phyloP scores from a whole-genome alignment of 805 yeast species.

The Metschnikowia vanudenii region DNA sequence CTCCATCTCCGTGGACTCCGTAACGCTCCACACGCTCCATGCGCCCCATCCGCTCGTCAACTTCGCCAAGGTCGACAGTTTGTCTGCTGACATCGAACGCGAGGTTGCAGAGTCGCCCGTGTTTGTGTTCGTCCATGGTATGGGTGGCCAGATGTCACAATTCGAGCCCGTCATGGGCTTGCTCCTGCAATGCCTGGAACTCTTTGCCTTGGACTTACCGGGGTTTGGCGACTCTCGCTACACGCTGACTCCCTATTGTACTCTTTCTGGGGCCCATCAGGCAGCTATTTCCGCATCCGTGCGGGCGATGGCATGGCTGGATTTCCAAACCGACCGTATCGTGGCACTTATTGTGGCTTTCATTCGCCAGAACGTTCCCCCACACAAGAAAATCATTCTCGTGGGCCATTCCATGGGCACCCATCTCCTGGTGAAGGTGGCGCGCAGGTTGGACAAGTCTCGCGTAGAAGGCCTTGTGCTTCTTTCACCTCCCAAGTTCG shows the following conservation, averaged over 20 bases:
- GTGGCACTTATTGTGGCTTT: slow-evolving; percentile 40
- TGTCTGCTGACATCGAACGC: slow-evolving; percentile 23
- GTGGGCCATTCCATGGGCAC: slow-evolving; percentile 80
- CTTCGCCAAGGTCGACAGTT: slow-evolving; percentile 18
- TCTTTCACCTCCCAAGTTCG: slow-evolving; percentile 46
- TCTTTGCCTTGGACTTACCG: slow-evolving; percentile 77
- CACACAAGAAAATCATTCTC: slow-evolving; percentile 42
- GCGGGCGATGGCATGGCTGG: slow-evolving; percentile 35
- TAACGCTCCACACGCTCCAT: slow-evolving; percentile 42
- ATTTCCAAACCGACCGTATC: slow-evolving; percentile 42
- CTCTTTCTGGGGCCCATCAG: slow-evolving; percentile 31
- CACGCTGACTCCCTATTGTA: slow-evolving; percentile 19
- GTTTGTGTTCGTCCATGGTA: slow-evolving; percentile 73
- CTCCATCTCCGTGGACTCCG: slow-evolving; percentile 24
- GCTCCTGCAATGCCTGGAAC: slow-evolving; percentile 59
- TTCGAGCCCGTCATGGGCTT: slow-evolving; percentile 71
- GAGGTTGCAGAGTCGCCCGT: slow-evolving; percentile 54
- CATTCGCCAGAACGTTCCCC: slow-evolving; percentile 38
- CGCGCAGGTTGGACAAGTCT: slow-evolving; percentile 31
- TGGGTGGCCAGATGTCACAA: slow-evolving; percentile 88
- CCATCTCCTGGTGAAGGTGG: slow-evolving; percentile 49
- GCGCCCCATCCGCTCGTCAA: slow-evolving; percentile 50
- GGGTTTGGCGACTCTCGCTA: slow-evolving; percentile 70
- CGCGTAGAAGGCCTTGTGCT: slow-evolving; percentile 49
- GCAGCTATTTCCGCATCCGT: slow-evolving; percentile 30